Evolutionary conservation across 1,139 yeast species (phyloP), one percentile per base, ranked within the genome.

Genomic region (Diutina pseudorugosa): DNA sequence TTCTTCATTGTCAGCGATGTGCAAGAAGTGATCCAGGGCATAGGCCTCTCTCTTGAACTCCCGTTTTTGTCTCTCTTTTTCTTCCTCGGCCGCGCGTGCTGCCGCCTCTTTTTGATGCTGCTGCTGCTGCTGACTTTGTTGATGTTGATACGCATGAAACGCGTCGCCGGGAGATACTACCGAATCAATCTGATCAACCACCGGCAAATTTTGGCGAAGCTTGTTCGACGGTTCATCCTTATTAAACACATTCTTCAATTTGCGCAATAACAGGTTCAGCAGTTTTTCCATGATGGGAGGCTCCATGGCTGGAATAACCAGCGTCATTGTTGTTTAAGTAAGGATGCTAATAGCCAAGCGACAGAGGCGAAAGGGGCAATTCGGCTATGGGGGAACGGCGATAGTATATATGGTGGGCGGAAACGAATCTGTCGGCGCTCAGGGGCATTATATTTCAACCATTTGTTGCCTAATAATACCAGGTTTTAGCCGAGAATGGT

Each of bases 1-100:
- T 4, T 45, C 49, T 9, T 45, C 49, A 11, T 45, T 45, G 27
- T 45, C 49, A 6, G 20, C 49, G n/a, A 45, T 16, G 49, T 45
- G 49, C n/a, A 45, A 11, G 19, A 45, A 45, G 18, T 45, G 49
- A 16, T 45, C 49, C 21, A 25, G 30, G 2, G 49, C 49, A 19
- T 45, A 45, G 6, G 49, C 49, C 16, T 45, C 49, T 33, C 25
- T 45, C 23, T 27, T 45, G 30, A 45, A 45, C 19, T 45, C 40
- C 7, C 49, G 49, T 4, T 33, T 33, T 19, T 45, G 16, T 9
- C 36, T 20, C 16, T 45, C 49, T 20, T 45, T 33, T 18, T 45
- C 49, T 8, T n/a, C 49, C 6, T 16, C n/a, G 21, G 40, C 49
- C 8, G 40, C 40, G 14, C 21, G 23, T 6, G 21, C 49, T 4